Conservation (phyloP, 2,329 filamentous ascomycete genomes). For the Zymoseptoria pseudotritici region DNA sequence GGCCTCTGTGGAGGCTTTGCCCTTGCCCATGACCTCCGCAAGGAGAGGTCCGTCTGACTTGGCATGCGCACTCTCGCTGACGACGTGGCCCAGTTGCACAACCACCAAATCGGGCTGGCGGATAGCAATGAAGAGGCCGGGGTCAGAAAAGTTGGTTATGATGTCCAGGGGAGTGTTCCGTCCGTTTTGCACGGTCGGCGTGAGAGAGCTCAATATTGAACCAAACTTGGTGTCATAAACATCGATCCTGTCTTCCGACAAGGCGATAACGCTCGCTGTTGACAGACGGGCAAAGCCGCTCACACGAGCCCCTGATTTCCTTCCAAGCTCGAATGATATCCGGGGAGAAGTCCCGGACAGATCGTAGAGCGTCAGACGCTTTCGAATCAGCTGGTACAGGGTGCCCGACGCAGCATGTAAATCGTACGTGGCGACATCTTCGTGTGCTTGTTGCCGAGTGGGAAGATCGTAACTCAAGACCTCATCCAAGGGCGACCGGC, state of each 20-base stretch:
- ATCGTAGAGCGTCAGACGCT: constrained; percentile 54
- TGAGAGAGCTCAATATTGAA: constrained; percentile 39
- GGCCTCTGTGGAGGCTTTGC: constrained; percentile 31
- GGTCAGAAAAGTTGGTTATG: constrained; percentile 53
- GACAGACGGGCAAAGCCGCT: constrained; percentile 61
- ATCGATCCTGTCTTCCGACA: constrained; percentile 49
- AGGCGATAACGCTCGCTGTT: constrained; percentile 56
- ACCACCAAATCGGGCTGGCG: constrained; percentile 58
- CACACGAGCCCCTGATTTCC: constrained; percentile 39
- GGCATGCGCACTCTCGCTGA: constrained; percentile 30
- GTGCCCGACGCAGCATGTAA: constrained; percentile 53
- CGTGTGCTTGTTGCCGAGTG: constrained; percentile 1
- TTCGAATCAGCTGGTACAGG: constrained; percentile 52
- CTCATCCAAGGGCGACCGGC: constrained; percentile 10
- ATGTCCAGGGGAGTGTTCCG: constrained; percentile 1
- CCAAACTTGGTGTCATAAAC: constrained; percentile 65
- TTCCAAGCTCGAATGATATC: constrained; percentile 43
- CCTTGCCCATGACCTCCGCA: constrained; percentile 67
- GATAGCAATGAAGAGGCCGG: constrained; percentile 60
- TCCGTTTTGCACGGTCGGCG: constrained; percentile 18
- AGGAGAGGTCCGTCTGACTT: constrained; percentile 48
- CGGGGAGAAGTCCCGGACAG: constrained; percentile 56
- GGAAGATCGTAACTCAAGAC: constrained; percentile 21
- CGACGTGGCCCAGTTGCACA: constrained; percentile 45
- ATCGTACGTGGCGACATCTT: constrained; percentile 17